These are phyloP conservation scores for Neolentinus lepideus DNA, from an alignment of 1,284 basidiomycete species.

Conservation along the genomic window DNA sequence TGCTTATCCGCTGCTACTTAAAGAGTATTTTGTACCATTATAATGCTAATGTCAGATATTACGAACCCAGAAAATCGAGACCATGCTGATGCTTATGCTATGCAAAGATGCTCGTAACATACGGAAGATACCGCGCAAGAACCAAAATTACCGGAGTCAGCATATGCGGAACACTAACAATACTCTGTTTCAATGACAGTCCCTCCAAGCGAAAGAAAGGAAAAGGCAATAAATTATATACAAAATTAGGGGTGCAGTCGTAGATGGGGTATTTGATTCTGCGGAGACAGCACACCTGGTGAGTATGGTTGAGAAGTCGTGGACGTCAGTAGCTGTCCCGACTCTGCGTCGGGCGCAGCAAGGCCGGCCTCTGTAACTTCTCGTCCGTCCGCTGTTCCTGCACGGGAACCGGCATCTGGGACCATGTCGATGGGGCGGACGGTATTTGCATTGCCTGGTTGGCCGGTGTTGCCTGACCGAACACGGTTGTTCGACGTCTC, in stretches of 20 bases:
- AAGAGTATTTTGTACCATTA: too few species aligned
- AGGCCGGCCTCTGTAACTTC: conserved; percentile 53
- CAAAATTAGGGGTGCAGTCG: conserved; percentile 23
- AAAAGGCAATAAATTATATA: neutral
- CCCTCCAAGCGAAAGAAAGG: neutral
- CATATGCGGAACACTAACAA: too few species aligned
- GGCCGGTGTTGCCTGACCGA: conserved; percentile 56
- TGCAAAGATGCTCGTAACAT: too few species aligned
- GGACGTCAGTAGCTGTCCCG: conserved; percentile 29
- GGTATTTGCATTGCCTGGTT: conserved; percentile 17
- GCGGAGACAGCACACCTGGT: neutral
- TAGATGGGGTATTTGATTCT: conserved; percentile 20
- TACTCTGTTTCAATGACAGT: neutral
- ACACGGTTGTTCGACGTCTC: conserved; percentile 68
- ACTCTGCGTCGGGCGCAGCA: conserved; percentile 34
- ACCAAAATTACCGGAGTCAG: too few species aligned
- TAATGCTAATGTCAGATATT: too few species aligned
- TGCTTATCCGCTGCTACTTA: neutral
- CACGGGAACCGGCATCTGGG: conserved; percentile 57
- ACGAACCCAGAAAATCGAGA: too few species aligned
- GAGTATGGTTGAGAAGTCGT: neutral
- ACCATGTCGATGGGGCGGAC: conserved; percentile 63
- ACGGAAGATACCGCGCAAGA: too few species aligned
- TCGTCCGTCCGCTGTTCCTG: conserved; percentile 54
- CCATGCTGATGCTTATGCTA: too few species aligned